Evolutionary conservation across 805 yeast species (phyloP), one percentile per base, ranked within the genome.

Genomic region (Candida pseudofarinosa): DNA sequence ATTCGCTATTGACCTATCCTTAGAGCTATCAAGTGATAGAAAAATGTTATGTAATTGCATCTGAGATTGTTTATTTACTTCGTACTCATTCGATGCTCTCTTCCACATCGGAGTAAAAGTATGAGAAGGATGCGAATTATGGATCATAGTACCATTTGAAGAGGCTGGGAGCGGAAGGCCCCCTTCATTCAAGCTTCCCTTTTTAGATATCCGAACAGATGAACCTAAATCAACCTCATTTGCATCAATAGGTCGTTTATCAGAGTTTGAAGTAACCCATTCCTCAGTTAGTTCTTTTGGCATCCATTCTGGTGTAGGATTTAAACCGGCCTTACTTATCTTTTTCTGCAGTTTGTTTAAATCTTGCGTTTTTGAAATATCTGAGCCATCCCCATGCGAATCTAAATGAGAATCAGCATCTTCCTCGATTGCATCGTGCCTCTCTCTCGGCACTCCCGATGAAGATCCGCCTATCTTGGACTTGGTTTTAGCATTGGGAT

Each of bases 401-500:
- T 43, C 45, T n/a, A n/a, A 15, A 14, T 7, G 6, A n/a, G 17
- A 13, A 8, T 15, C 17, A 13, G 34, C 31, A 32, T 35, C 32
- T 26, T 35, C 35, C 6, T 16, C 30, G 34, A 14, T 19, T 23
- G 10, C 28, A 23, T 6, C 28, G 16, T 17, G 4, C 20, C 16
- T 19, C 15, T 33, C 31, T 18, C 33, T 33, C 2, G 3, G 8
- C 3, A 18, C 37, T 8, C 30, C 42, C 23, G 13, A 14, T 14
- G 28, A 6, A 28, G 39, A 40, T 28, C 41, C 37, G 16, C 65
- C 67, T 8, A 67, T 52, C n/a, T 50, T 52, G 4, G 52, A 43
- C 47, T 67, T 70, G 1, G 76, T 65, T 42, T 56, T 62, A 17
- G 76, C 76, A 45, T 69, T 70, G 4, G 74, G 74, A 46, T 67